Evolutionary conservation across 2,329 filamentous ascomycete species (phyloP).

Genomic region (Diaporthe longicolla): DNA sequence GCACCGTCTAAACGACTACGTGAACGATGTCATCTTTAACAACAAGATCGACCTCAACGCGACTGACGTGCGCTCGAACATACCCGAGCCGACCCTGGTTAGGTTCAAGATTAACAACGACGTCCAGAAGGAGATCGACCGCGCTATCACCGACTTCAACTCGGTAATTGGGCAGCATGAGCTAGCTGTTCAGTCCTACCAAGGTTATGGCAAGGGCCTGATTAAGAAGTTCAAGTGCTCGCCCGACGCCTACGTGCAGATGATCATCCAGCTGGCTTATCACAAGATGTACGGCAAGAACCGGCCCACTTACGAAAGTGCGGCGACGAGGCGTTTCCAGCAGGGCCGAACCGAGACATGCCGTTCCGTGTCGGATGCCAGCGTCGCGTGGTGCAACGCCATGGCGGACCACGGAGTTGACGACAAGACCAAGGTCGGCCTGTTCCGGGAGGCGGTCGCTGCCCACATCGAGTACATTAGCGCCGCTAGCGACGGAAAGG

Average conservation of each 20-base stretch:
- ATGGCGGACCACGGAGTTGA: conserved; percentile 80
- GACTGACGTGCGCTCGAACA: conserved; percentile 81
- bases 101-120: conserved; percentile 83
- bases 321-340: conserved; percentile 94
- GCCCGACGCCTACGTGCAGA: conserved; percentile 97
- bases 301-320: conserved; percentile 97
- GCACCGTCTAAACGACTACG: conserved; percentile 94
- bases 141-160: conserved; percentile 83
- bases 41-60: conserved; percentile 94
- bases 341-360: conserved; percentile 97
- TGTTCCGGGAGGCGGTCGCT: conserved; percentile 86
- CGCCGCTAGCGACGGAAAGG: conserved; percentile 90
- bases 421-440: conserved; percentile 75
- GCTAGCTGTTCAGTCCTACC: conserved; percentile 93
- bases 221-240: conserved; percentile 99
- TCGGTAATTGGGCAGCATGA: conserved; percentile 89
- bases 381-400: conserved; percentile 88
- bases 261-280: conserved; percentile 98
- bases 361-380: conserved; percentile 91
- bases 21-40: conserved; percentile 91
- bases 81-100: conserved; percentile 84
- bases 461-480: conserved; percentile 92
- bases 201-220: conserved; percentile 96
- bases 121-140: conserved; percentile 82
- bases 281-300: conserved; percentile 99